Evolutionary conservation across 495 filamentous ascomycete genomes (phyloP).

Genomic region (Hypoxylon fuscum): DNA sequence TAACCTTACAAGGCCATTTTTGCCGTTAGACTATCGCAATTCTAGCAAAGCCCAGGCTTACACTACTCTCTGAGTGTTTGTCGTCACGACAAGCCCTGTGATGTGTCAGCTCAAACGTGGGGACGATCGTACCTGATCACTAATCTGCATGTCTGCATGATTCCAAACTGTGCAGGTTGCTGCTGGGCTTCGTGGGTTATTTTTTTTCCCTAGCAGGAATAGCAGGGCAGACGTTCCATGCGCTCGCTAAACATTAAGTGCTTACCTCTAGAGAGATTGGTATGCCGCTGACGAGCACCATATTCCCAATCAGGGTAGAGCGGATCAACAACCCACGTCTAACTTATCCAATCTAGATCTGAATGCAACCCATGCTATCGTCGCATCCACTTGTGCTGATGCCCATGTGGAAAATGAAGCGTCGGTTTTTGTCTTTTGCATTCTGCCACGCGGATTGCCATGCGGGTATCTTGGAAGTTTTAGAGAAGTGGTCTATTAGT

Average conservation of each 20-base stretch:
- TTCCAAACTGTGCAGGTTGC: not conserved
- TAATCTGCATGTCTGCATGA: not conserved
- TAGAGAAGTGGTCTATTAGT: not conserved
- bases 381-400: not conserved
- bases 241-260: not conserved
- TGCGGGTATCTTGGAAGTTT: too few species aligned
- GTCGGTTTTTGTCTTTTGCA: not conserved
- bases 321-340: conserved; percentile 2
- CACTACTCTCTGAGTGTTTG: not conserved
- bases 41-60: not conserved
- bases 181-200: not conserved
- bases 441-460: too few species aligned
- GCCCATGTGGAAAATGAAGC: not conserved
- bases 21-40: conserved; percentile 6
- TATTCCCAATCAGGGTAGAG: conserved; percentile 18
- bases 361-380: conserved; percentile 5
- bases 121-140: not conserved
- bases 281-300: conserved; percentile 11
- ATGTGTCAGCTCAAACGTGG: not conserved
- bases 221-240: not conserved
- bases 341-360: conserved; percentile 13
- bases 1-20: not conserved
- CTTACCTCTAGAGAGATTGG: not conserved
- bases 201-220: not conserved
- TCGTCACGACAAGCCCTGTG: not conserved